These are phyloP conservation scores for Puya raimondii DNA, from an alignment of 176 grass and related monocot species.

Conservation along the genomic window DNA sequence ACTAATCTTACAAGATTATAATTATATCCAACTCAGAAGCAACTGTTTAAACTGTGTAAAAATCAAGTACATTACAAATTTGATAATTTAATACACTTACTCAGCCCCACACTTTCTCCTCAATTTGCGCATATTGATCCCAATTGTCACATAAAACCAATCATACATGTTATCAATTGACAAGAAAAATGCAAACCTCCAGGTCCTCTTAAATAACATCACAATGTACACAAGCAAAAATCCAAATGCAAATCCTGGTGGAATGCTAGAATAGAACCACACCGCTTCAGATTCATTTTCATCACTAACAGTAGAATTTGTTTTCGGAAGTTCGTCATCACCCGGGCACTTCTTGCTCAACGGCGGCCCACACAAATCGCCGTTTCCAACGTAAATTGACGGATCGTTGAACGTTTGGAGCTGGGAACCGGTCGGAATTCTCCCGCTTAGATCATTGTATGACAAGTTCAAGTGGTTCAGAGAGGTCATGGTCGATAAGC, in stretches of 20 bases:
- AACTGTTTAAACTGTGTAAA: no score
- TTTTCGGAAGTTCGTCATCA: background rate
- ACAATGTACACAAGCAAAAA: background rate
- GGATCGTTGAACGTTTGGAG: background rate
- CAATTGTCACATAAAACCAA: background rate
- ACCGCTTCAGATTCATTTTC: background rate
- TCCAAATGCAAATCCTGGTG: conserved; percentile 4
- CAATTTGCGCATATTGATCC: no score
- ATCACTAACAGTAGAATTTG: background rate
- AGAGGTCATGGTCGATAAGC: background rate
- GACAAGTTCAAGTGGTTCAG: conserved; percentile 3
- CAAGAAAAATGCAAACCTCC: background rate
- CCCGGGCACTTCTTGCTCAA: background rate
- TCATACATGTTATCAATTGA: background rate
- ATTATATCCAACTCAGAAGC: no score
- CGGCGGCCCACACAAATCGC: background rate
- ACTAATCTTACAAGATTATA: no score
- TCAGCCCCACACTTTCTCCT: no score
- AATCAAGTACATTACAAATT: no score
- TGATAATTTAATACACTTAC: no score
- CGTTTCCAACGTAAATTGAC: background rate
- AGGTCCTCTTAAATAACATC: background rate
- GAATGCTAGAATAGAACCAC: background rate
- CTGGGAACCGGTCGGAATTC: conserved; percentile 5
- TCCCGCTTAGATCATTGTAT: background rate